A percentile compares a stretch with the other conserved stretches of the same genome.
phyloP scores from a whole-genome alignment of 352 stramenopile genomes.

The Phytophthora sansomeana region DNA sequence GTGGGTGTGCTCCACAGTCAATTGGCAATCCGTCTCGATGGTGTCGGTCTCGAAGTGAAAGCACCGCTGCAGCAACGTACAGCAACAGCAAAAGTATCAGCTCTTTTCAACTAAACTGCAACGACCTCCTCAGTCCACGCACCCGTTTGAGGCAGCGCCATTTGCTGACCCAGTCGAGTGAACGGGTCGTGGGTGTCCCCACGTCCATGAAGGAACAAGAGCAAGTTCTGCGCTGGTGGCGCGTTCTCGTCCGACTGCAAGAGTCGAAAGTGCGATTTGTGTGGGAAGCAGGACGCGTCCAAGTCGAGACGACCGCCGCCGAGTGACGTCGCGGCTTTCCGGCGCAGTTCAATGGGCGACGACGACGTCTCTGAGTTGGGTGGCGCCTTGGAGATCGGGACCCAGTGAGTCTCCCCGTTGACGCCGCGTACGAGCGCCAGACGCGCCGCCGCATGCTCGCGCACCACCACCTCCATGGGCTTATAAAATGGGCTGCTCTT shows the following conservation, averaged over 20 bases:
- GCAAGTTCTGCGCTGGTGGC: slow-evolving; percentile 55
- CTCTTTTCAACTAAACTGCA: too few species aligned
- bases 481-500: slow-evolving; percentile 1
- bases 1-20: slow-evolving; percentile 67
- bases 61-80: slow-evolving; percentile 40
- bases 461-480: slow-evolving; percentile 31
- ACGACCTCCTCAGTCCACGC: neutral
- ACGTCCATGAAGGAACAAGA: slow-evolving; percentile 70
- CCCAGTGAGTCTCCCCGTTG: slow-evolving; percentile 33
- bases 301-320: slow-evolving; percentile 34
- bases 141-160: slow-evolving; percentile 78
- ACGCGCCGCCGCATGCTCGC: slow-evolving; percentile 33
- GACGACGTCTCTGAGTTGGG: neutral
- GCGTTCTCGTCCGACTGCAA: slow-evolving; percentile 25
- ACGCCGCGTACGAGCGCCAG: slow-evolving; percentile 36
- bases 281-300: slow-evolving; percentile 28
- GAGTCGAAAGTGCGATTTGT: slow-evolving; percentile 36
- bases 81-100: too few species aligned
- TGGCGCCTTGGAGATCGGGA: slow-evolving; percentile 10
- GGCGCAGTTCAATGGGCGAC: slow-evolving; percentile 23
- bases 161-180: slow-evolving; percentile 51
- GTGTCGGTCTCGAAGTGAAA: slow-evolving; percentile 62
- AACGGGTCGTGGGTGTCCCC: slow-evolving; percentile 68
- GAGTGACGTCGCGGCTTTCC: slow-evolving; percentile 4
- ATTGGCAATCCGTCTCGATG: slow-evolving; percentile 58